Base-by-base conservation (phyloP, 1,284 basidiomycete species). In the Cryptococcus floricola region DNA sequence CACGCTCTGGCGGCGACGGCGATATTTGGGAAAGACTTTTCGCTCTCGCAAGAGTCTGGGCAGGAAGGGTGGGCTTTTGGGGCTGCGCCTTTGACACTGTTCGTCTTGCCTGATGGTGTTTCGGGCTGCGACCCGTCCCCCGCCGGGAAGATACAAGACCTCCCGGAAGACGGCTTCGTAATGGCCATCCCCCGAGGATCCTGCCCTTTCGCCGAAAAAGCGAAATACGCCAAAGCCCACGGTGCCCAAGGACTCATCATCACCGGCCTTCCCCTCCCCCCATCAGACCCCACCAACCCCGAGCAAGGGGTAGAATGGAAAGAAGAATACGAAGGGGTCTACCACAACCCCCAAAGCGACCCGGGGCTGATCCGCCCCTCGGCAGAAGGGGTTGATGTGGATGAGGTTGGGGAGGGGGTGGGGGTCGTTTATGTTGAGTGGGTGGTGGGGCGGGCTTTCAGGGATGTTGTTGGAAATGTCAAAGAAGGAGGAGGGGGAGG, bases 151-250 rank as follows among this genome's bases (percentile, higher is more conserved):
- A 34, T 34, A 39, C 43, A 23, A 2, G 28, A 49, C 28, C 23
- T n/a, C 34, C 49, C 34, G 51, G 48, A 43, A 48, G 52, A 37
- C 44, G 50, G 10, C 16, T 67, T 59, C 48, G 64, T 66, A 39
- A 55, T 74, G 44, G 46, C 75, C 14, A 60, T 73, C 39, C 52
- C 63, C 18, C 63, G 90, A 47, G 91, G 91, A 16, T 82, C 81
- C 13, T 95, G 91, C 71, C 86, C 88, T 3, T 94, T 94, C 76
- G 69, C 89, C 18, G 83, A 89, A 66, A 95, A 94, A 77, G 79
- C 91, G 12, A 51, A 83, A 16, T 63, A 80, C 50, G 90, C 89
- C 5, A 80, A 81, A 41, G 73, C 77, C 14, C 86, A 84, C 1
- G 86, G 84, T 7, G 89, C 89, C 9, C 82, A 82, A 1, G 90